A percentile compares a stretch with the other conserved stretches of the same genome.
Conservation (phyloP, 2,329 filamentous ascomycete genomes). For the Xylariaceae sp. region DNA sequence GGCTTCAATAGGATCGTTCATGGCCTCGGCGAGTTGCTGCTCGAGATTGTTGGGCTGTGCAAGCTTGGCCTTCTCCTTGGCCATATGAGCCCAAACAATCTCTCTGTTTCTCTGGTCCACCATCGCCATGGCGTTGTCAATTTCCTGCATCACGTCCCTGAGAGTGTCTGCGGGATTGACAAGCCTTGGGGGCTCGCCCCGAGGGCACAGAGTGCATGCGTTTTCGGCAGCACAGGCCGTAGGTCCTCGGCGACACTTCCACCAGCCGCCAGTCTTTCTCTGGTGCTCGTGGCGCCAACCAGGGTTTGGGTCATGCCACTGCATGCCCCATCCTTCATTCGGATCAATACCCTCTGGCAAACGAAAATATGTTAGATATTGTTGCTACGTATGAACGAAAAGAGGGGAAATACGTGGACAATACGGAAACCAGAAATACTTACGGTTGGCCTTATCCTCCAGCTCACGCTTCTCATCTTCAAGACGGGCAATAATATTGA, state of each 20-base stretch:
- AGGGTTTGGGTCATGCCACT: constrained; percentile 23
- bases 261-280: constrained; percentile 24
- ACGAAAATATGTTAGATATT: background rate
- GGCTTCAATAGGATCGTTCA: too few relatives aligned
- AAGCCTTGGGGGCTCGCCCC: background rate
- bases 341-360: constrained; percentile 2
- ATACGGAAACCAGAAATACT: constrained; percentile 3
- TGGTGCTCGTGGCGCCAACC: constrained; percentile 21
- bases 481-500: constrained; percentile 17
- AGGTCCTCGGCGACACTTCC: constrained; percentile 23
- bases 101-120: constrained; percentile 8
- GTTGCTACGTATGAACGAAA: background rate
- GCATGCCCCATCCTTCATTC: constrained; percentile 22
- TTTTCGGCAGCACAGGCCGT: constrained; percentile 13
- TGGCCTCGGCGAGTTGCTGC: too few relatives aligned
- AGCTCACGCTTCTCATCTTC: constrained; percentile 11
- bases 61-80: constrained; percentile 12
- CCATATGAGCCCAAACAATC: background rate
- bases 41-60: too few relatives aligned
- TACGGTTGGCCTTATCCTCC: constrained; percentile 10
- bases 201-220: constrained; percentile 6
- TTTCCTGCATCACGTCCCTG: constrained; percentile 14
- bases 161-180: constrained; percentile 2
- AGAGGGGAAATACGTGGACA: background rate
- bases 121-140: constrained; percentile 19